Evolutionary conservation across 2,329 filamentous ascomycete genomes (phyloP).

Genomic region (Trichoderma aggressivum): DNA sequence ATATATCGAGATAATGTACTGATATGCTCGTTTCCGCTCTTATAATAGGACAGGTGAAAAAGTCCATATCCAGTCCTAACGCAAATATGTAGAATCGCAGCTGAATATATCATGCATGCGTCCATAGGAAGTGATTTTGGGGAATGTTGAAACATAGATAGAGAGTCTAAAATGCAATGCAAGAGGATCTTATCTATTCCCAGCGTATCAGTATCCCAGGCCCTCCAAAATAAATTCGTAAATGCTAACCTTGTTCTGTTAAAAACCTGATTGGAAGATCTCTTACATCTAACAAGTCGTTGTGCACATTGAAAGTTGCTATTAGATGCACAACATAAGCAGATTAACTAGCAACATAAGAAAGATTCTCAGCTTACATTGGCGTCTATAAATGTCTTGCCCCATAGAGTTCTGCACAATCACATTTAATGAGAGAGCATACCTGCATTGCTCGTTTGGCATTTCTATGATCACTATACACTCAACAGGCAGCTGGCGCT

Average conservation of each 20-base stretch:
- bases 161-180: not conserved
- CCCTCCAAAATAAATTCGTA: fast-evolving
- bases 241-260: not conserved
- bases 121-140: not conserved
- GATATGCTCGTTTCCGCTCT: no score
- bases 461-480: not conserved
- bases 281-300: not conserved
- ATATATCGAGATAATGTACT: not conserved
- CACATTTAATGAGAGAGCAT: not conserved
- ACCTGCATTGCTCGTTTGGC: not conserved
- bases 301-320: no score
- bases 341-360: not conserved
- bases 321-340: not conserved
- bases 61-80: no score
- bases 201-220: not conserved
- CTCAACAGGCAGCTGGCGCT: not conserved
- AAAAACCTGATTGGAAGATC: not conserved
- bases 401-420: not conserved
- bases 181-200: not conserved
- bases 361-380: not conserved
- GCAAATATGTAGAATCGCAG: fast-evolving
- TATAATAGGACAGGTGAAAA: no score
- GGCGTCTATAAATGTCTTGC: not conserved
- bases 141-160: not conserved
- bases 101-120: not conserved